These are phyloP conservation scores for Trypethelium eluteriae DNA, from an alignment of 495 filamentous ascomycete genomes.

Conservation along the genomic window DNA sequence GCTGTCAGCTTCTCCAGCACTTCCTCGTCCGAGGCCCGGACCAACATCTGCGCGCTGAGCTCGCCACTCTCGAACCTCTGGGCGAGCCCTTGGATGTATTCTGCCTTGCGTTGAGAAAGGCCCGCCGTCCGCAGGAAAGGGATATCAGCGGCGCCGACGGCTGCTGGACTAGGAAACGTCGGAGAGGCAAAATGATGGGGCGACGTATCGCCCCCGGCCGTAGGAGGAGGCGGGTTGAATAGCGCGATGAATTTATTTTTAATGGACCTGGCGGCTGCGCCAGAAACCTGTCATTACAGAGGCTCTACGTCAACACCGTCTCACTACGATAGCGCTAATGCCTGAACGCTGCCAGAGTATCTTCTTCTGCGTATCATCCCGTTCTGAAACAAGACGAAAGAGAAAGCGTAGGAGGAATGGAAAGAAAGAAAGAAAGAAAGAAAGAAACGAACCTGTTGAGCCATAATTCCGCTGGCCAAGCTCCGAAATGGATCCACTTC, in stretches of 20 bases:
- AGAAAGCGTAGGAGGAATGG: not conserved
- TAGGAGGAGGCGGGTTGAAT: slow-evolving; percentile 43
- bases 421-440: not conserved
- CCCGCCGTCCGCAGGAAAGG: slow-evolving; percentile 70
- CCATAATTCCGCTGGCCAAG: slow-evolving; percentile 78
- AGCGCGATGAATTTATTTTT: slow-evolving; percentile 74
- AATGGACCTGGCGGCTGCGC: slow-evolving; percentile 81
- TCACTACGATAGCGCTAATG: not conserved
- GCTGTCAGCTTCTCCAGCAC: slow-evolving; percentile 72
- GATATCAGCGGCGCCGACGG: slow-evolving; percentile 55
- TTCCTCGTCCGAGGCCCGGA: slow-evolving; percentile 74
- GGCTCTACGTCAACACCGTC: not conserved
- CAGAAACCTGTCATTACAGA: slow-evolving; percentile 52
- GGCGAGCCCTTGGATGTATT: slow-evolving; percentile 81
- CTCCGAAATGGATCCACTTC: slow-evolving; percentile 79
- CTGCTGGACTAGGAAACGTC: slow-evolving; percentile 66
- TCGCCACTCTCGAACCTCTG: slow-evolving; percentile 70
- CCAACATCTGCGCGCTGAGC: slow-evolving; percentile 64
- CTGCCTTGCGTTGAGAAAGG: slow-evolving; percentile 84
- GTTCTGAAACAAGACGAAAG: no score
- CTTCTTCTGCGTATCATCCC: no score
- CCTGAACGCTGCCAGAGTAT: no score
- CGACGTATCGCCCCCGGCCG: slow-evolving; percentile 21
- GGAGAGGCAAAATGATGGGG: slow-evolving; percentile 7
- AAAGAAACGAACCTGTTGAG: slow-evolving; percentile 57